A percentile compares a stretch with the other conserved stretches of the same genome.
Conservation (phyloP, 2,329 filamentous ascomycete species). For the Colletotrichum tropicicola region DNA sequence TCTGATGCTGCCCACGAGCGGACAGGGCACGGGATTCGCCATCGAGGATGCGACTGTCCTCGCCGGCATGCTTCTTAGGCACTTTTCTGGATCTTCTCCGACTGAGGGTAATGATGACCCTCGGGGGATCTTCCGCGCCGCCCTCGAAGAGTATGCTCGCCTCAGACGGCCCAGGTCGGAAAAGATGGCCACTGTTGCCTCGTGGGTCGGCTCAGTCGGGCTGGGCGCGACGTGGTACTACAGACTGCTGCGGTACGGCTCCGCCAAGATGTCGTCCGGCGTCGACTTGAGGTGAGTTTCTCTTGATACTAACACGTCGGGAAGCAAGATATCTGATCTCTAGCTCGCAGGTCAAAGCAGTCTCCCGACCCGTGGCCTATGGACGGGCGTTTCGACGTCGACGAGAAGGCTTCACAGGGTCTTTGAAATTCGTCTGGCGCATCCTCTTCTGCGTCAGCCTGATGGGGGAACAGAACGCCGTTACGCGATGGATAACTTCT, state of each 20-base stretch:
- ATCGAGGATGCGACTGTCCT: conserved; percentile 37
- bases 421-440: too few relatives aligned
- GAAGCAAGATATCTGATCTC: background rate
- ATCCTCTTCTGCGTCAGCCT: too few relatives aligned
- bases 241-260: conserved; percentile 28
- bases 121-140: conserved; percentile 4
- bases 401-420: background rate
- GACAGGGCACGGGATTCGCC: conserved; percentile 37
- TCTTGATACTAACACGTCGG: too few relatives aligned
- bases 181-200: conserved; percentile 34
- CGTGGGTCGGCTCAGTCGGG: conserved; percentile 22
- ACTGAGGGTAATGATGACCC: background rate
- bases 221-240: conserved; percentile 33
- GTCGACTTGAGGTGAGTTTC: conserved; percentile 28
- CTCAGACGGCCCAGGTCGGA: conserved; percentile 32
- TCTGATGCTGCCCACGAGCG: conserved; percentile 37
- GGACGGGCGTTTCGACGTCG: conserved; percentile 30
- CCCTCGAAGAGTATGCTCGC: conserved; percentile 33
- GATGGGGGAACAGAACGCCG: too few relatives aligned
- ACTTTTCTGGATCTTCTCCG: background rate
- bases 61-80: conserved; percentile 31
- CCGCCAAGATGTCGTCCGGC: background rate
- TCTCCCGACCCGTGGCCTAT: conserved; percentile 34
- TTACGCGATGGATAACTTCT: too few relatives aligned
- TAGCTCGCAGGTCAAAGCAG: background rate